These are phyloP conservation scores for Cichorium intybus DNA, from an alignment of 140 eudicot genomes.

Conservation along the genomic window DNA sequence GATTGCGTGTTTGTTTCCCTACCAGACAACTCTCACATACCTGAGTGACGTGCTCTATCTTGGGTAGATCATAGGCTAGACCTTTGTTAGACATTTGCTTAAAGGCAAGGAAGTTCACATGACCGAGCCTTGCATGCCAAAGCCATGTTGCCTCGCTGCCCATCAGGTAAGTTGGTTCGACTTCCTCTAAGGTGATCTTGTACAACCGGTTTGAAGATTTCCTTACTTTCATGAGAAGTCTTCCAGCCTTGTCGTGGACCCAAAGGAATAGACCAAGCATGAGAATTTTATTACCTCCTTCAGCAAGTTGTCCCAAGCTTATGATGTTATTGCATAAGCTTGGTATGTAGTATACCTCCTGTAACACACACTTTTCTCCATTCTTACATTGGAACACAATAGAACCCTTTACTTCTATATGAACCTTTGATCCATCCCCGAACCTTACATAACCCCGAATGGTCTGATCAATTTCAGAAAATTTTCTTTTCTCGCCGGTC, in stretches of 20 bases:
- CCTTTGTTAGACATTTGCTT: not conserved
- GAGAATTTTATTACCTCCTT: not conserved
- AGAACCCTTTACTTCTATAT: too few relatives aligned
- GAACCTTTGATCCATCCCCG: not conserved
- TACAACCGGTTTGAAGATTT: not conserved
- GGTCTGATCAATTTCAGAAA: not conserved
- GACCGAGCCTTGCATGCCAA: not conserved
- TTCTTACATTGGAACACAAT: not conserved
- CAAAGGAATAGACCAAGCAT: not conserved
- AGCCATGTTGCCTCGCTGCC: not conserved
- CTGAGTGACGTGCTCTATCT: not conserved
- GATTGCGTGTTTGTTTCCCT: not conserved
- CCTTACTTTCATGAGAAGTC: not conserved
- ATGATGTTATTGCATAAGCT: not conserved
- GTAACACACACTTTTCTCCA: not conserved
- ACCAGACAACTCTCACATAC: not conserved
- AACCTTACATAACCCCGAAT: not conserved
- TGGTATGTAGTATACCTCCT: not conserved
- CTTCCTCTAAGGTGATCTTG: not conserved
- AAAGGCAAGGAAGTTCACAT: not conserved
- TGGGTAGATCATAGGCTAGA: not conserved
- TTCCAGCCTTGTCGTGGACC: not conserved
- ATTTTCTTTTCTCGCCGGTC: not conserved
- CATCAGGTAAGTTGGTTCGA: not conserved
- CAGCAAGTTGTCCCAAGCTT: not conserved